A percentile compares a stretch with the other conserved stretches of the same genome.
phyloP scores from a whole-genome alignment of 2,329 filamentous ascomycete genomes.

The Ophiosphaerella herpotricha region DNA sequence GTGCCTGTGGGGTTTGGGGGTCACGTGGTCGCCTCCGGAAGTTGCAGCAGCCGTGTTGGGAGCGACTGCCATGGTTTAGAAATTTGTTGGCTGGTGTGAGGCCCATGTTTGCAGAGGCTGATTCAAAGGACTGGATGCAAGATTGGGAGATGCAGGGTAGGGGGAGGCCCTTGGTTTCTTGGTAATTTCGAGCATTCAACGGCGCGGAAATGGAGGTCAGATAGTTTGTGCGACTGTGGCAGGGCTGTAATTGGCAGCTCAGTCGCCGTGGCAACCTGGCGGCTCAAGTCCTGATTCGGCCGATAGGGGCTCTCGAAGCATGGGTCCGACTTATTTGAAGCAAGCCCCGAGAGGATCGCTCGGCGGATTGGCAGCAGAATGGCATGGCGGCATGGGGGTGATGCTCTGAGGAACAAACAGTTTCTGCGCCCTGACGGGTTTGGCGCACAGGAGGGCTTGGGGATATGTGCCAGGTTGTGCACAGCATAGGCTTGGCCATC shows the following conservation, averaged over 20 bases:
- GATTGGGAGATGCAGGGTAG: constrained; percentile 1
- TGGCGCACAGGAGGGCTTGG: constrained; percentile 4
- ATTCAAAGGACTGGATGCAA: background rate
- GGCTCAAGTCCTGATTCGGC: constrained; percentile 15
- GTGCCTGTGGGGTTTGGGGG: background rate
- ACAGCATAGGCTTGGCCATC: background rate
- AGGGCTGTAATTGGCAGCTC: constrained; percentile 11
- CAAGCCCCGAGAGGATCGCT: constrained; percentile 13
- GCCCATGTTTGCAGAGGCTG: background rate
- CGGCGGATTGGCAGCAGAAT: constrained; percentile 15
- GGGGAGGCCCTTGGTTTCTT: constrained; percentile 10
- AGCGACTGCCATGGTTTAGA: constrained; percentile 9
- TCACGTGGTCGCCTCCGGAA: constrained; percentile 4
- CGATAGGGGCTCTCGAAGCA: constrained; percentile 11
- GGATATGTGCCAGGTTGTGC: constrained; percentile 3
- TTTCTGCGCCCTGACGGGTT: constrained; percentile 4
- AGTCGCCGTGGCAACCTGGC: constrained; percentile 21
- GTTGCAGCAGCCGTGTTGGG: constrained; percentile 13
- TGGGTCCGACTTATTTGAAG: constrained; percentile 17
- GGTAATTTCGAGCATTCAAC: constrained; percentile 9
- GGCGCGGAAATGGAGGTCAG: constrained; percentile 9
- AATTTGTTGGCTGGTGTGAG: constrained; percentile 2
- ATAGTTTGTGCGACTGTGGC: constrained; percentile 13
- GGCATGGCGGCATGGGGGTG: constrained; percentile 19
- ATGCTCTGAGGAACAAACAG: constrained; percentile 2